Evolutionary conservation across 345 rosid species (phyloP).

Genomic region (Gossypium bickii): DNA sequence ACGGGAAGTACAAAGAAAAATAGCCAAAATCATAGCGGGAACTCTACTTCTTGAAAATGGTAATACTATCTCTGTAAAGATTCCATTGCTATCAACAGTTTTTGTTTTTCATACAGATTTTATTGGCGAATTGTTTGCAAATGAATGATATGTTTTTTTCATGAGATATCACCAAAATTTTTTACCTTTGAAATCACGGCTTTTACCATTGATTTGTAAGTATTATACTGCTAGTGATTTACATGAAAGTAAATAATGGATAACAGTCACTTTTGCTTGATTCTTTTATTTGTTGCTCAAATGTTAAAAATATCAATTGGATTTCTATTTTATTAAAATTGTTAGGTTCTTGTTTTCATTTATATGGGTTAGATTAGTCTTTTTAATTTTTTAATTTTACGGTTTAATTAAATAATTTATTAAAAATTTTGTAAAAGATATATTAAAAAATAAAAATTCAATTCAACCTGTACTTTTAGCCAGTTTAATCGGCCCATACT

Average conservation of each 20-base stretch:
- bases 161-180: conserved; percentile 4
- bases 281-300: conserved; percentile 32
- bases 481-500: no score
- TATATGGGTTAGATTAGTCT: no score
- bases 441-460: no score
- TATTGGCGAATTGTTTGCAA: conserved; percentile 17
- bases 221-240: background rate
- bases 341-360: no score
- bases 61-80: conserved; percentile 18
- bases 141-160: background rate
- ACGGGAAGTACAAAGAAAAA: conserved; percentile 38
- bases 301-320: background rate
- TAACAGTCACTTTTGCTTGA: conserved; percentile 16
- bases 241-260: conserved; percentile 7
- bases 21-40: conserved; percentile 35
- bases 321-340: no score
- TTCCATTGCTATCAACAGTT: background rate
- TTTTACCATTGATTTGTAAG: conserved; percentile 23
- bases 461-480: no score
- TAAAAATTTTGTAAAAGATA: no score
- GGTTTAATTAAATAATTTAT: no score
- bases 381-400: no score
- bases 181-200: background rate
- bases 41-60: conserved; percentile 21
- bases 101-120: background rate